These are phyloP conservation scores for Kwoniella sp. DNA, from an alignment of 768 basidiomycete species.

Conservation along the genomic window DNA sequence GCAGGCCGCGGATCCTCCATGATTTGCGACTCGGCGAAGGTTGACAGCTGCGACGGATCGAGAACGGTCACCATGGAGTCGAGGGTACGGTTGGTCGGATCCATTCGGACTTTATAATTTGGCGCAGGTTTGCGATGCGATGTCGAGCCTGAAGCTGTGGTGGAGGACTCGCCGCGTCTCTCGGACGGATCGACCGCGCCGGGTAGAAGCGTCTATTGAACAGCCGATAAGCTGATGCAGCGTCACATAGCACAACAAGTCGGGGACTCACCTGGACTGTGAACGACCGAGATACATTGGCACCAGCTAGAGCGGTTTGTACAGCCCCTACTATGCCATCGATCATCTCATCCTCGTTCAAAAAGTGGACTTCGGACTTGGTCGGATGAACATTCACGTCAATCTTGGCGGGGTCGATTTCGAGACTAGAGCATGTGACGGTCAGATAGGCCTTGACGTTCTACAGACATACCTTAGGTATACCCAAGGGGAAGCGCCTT, in stretches of 20 bases:
- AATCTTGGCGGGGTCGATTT: constrained; percentile 80
- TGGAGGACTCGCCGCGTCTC: constrained; percentile 24
- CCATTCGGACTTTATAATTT: constrained; percentile 90
- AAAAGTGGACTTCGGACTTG: constrained; percentile 89
- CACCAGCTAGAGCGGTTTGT: constrained; percentile 64
- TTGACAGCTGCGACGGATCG: constrained; percentile 61
- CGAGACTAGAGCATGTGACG: constrained; percentile 61
- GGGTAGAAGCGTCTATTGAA: constrained; percentile 53
- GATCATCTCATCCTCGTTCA: constrained; percentile 85
- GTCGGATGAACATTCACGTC: constrained; percentile 99
- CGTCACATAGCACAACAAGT: neutral
- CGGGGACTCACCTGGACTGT: constrained; percentile 56
- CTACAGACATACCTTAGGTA: constrained; percentile 74
- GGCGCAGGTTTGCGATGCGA: constrained; percentile 58
- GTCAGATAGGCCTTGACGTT: neutral
- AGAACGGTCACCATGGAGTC: constrained; percentile 88
- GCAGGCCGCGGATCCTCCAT: constrained; percentile 20
- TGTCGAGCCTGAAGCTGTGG: constrained; percentile 3
- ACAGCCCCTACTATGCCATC: constrained; percentile 74
- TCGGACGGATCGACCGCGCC: constrained; percentile 36
- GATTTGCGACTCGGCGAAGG: constrained; percentile 18
- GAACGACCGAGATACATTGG: constrained; percentile 58
- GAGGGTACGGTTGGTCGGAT: constrained; percentile 80
- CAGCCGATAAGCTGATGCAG: neutral
- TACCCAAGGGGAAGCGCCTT: constrained; percentile 86